phyloP scores from a whole-genome alignment of 2,329 filamentous ascomycete genomes.

The Xylaria sp. region DNA sequence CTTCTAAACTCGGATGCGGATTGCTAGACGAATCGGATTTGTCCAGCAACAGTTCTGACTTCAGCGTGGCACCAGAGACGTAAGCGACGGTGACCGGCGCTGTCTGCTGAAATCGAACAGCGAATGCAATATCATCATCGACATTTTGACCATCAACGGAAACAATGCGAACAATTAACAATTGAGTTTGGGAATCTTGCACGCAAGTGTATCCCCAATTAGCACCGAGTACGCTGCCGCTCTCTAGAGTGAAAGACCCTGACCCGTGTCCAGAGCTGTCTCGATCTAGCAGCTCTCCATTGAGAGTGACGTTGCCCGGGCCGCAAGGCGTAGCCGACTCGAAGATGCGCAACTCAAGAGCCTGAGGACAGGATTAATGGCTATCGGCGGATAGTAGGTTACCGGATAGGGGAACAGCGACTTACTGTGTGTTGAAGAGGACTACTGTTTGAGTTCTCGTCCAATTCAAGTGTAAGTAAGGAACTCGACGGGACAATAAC shows the following conservation, averaged over 20 bases:
- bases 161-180: conserved; percentile 58
- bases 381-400: conserved; percentile 2
- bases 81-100: conserved; percentile 56
- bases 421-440: conserved; percentile 44
- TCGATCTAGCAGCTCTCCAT: conserved; percentile 57
- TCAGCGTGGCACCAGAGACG: conserved; percentile 55
- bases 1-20: conserved; percentile 49
- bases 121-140: conserved; percentile 54
- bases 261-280: conserved; percentile 55
- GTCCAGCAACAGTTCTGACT: conserved; percentile 36
- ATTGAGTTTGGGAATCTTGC: conserved; percentile 55
- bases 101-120: conserved; percentile 60
- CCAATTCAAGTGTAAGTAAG: conserved; percentile 46
- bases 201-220: conserved; percentile 62
- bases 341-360: conserved; percentile 58
- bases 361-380: conserved; percentile 37
- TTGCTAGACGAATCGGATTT: conserved; percentile 33
- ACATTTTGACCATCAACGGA: conserved; percentile 56
- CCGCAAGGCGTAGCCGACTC: conserved; percentile 60
- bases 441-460: conserved; percentile 34
- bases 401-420: conserved; percentile 4
- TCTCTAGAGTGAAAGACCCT: conserved; percentile 55
- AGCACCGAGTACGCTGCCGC: conserved; percentile 55
- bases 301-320: conserved; percentile 59
- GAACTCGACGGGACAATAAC: conserved; percentile 40